These are phyloP conservation scores for Ehretia macrophylla DNA, from an alignment of 257 asterid species.

Conservation along the genomic window DNA sequence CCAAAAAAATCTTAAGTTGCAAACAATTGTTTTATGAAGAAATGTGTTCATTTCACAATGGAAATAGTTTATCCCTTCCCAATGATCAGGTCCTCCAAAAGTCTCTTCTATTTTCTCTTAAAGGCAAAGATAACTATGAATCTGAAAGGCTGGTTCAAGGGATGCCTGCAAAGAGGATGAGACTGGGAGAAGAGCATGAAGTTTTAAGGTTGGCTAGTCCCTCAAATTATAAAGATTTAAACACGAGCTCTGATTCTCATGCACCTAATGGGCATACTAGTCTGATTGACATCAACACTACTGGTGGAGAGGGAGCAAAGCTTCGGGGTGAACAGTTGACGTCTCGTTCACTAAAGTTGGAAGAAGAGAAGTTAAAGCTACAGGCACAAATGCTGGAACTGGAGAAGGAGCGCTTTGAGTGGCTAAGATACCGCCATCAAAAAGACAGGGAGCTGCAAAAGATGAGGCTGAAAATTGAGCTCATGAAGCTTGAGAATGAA, in stretches of 20 bases:
- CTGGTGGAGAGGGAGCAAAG: slow-evolving; percentile 21
- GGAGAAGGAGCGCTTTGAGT: slow-evolving; percentile 29
- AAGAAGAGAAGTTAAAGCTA: slow-evolving; percentile 22
- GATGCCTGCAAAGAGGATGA: slow-evolving; percentile 27
- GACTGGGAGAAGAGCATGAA: slow-evolving; percentile 16
- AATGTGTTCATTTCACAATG: slow-evolving; percentile 43
- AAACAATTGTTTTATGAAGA: slow-evolving; percentile 44
- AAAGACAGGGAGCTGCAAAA: slow-evolving; percentile 30
- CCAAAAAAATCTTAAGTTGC: slow-evolving; percentile 32
- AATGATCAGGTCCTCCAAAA: slow-evolving; percentile 28
- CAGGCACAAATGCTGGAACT: slow-evolving; percentile 29
- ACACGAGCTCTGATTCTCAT: too few relatives aligned
- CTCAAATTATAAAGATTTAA: neutral
- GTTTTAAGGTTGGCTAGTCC: neutral
- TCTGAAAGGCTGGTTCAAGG: slow-evolving; percentile 6
- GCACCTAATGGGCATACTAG: too few relatives aligned
- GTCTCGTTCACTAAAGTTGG: slow-evolving; percentile 24
- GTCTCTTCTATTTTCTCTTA: slow-evolving; percentile 25
- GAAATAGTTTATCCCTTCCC: slow-evolving; percentile 27
- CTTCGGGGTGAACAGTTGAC: slow-evolving; percentile 23
- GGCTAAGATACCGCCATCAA: slow-evolving; percentile 14
- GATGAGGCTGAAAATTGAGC: slow-evolving; percentile 33
- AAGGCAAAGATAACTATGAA: slow-evolving; percentile 14
- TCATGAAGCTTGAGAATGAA: slow-evolving; percentile 44
- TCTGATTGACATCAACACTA: too few relatives aligned